phyloP scores from a whole-genome alignment of 768 basidiomycete species.

The Mycena maculata region DNA sequence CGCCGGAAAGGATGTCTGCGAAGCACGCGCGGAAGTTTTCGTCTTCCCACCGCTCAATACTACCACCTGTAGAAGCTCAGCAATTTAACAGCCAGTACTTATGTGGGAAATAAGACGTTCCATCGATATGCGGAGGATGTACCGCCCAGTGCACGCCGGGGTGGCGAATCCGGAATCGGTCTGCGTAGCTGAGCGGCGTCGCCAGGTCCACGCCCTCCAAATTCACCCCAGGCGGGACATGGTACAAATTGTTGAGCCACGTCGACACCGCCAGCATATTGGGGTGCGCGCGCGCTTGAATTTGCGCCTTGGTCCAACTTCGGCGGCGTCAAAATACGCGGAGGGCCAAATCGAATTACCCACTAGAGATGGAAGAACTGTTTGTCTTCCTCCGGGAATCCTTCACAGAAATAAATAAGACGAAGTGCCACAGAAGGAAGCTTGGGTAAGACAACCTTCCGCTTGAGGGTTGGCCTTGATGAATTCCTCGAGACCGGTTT shows the following conservation, averaged over 20 bases:
- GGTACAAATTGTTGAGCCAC: slow-evolving; percentile 65
- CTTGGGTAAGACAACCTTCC: slow-evolving; percentile 47
- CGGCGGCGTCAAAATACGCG: not conserved
- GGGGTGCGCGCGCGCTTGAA: slow-evolving; percentile 67
- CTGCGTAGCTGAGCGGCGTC: slow-evolving; percentile 68
- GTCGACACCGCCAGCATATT: slow-evolving; percentile 59
- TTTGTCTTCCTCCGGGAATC: slow-evolving; percentile 60
- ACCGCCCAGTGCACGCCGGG: slow-evolving; percentile 61
- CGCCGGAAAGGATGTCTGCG: slow-evolving; percentile 59
- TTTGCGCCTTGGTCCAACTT: slow-evolving; percentile 54
- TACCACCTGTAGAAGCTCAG: slow-evolving; percentile 62
- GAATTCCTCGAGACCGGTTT: slow-evolving; percentile 60
- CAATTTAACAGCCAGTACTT: not conserved
- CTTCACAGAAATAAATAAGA: slow-evolving; percentile 38
- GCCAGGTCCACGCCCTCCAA: slow-evolving; percentile 61
- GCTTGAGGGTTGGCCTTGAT: slow-evolving; percentile 60
- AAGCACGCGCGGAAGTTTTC: slow-evolving; percentile 60
- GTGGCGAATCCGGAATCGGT: slow-evolving; percentile 71
- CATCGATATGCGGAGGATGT: slow-evolving; percentile 46
- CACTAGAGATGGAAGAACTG: slow-evolving; percentile 73
- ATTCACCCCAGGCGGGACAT: slow-evolving; percentile 43
- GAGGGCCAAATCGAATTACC: slow-evolving; percentile 25
- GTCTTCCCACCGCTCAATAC: slow-evolving; percentile 74
- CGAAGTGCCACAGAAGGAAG: not conserved
- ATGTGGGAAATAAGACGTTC: slow-evolving; percentile 14